A percentile compares a stretch with the other conserved stretches of the same genome.
These are phyloP conservation scores for Cystobasidium pallidum DNA, from an alignment of 1,284 basidiomycete genomes.

Conservation along the genomic window DNA sequence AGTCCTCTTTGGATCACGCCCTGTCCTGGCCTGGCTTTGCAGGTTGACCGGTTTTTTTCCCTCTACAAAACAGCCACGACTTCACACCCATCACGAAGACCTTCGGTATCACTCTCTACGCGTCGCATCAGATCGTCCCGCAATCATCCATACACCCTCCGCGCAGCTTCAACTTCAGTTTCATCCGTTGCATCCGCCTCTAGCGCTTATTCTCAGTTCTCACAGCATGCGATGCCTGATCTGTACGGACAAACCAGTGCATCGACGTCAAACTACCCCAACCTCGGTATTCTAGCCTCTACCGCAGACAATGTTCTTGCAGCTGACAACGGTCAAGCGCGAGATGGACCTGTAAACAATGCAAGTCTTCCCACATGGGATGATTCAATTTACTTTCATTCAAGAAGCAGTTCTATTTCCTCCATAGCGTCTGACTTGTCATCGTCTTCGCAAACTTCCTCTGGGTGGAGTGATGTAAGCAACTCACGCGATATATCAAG, in stretches of 20 bases:
- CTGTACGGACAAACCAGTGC: not conserved
- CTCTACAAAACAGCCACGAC: not conserved
- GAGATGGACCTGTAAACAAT: not conserved
- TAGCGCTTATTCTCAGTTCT: slow-evolving; percentile 3
- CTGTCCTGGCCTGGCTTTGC: not conserved
- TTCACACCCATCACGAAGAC: not conserved
- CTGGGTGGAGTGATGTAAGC: slow-evolving; percentile 20
- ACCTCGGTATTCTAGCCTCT: not conserved
- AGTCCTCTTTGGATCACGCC: not conserved
- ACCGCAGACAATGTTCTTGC: not conserved
- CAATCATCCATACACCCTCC: slow-evolving; percentile 3
- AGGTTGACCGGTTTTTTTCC: not conserved
- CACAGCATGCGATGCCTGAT: not conserved
- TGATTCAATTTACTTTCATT: slow-evolving; percentile 6
- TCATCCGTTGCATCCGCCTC: slow-evolving; percentile 3
- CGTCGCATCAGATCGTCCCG: slow-evolving; percentile 7
- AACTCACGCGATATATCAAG: not conserved
- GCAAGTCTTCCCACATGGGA: not conserved
- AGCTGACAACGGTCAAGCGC: too few species aligned
- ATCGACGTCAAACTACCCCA: not conserved
- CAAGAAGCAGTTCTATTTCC: slow-evolving; percentile 19
- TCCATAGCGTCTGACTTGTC: slow-evolving; percentile 3
- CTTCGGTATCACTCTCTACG: not conserved
- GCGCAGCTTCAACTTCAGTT: slow-evolving; percentile 9
- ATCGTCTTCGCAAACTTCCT: not conserved